phyloP scores from a whole-genome alignment of 371 early-diverging fungal species.

The Apophysomyces trapeziformis region DNA sequence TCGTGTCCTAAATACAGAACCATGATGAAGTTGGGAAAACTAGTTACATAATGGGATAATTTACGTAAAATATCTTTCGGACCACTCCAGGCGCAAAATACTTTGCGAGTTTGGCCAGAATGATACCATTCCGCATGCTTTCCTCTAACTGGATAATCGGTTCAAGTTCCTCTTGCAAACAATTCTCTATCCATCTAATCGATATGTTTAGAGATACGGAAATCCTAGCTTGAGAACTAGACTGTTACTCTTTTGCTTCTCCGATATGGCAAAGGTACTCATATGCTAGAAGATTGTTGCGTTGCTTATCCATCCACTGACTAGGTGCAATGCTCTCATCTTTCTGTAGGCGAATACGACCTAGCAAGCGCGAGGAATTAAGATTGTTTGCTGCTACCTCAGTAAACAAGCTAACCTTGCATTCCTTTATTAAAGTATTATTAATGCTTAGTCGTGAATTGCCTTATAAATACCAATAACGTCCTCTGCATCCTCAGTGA shows the following conservation, averaged over 20 bases:
- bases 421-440: conserved; percentile 17
- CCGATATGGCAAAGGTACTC: conserved; percentile 99
- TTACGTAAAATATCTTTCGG: conserved; percentile 84
- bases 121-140: conserved; percentile 92
- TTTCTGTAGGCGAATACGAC: conserved; percentile 69
- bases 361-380: conserved; percentile 23
- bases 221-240: background rate
- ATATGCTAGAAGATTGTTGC: conserved; percentile 93
- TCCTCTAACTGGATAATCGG: conserved; percentile 85
- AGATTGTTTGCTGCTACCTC: background rate
- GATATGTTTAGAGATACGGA: background rate
- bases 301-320: conserved; percentile 95
- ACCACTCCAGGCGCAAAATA: conserved; percentile 88
- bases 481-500: conserved; percentile 50
- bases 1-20: conserved; percentile 60
- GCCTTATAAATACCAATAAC: conserved; percentile 37
- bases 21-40: background rate
- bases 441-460: background rate
- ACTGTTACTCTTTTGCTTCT: conserved; percentile 96
- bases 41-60: background rate
- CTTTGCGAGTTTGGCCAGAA: conserved; percentile 90
- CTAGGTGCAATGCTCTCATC: conserved; percentile 53
- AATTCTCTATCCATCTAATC: conserved; percentile 94
- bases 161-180: conserved; percentile 82
- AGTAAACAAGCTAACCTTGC: conserved; percentile 17